Base-by-base conservation (phyloP, 2,329 filamentous ascomycete species). In the Venturia effusa region DNA sequence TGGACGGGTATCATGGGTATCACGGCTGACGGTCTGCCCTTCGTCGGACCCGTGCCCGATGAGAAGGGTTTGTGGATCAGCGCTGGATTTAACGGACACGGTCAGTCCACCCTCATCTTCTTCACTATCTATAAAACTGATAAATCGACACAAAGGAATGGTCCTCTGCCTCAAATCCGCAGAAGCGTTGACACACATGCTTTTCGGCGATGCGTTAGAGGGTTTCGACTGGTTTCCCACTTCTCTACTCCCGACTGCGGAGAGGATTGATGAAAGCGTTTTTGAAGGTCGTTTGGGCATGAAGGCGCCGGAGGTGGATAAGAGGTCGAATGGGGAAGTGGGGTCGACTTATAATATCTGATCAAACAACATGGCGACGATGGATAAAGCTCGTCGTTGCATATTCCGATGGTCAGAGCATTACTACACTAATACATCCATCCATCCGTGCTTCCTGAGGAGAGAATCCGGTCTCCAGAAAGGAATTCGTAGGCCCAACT, bases 1-100 rank as follows among this genome's bases (percentile, higher is more conserved):
- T 93, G 89, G 89, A 89, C 88, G 1, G 89, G 89, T 0, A 88
- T 92, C 68, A 92, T 92, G 89, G 89, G 87, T 0, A 92, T 85
- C 73, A 86, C 83, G 34, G 77, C 84, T 6, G 89, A 92, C 71
- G 77, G 81, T 0, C 73, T 81, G 61, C 88, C 89, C 0, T 91
- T 86, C 85, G 86, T 92, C 2, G 89, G 89, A 0, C 74, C 76
- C 15, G 82, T 92, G 22, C 85, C 86, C 0, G 74, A 72, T 2
- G 83, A 81, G 24, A 77, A 74, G 27, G 85, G 86, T 0, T 67
- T 90, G 62, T 90, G 80, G 77, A 67, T 90, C 13, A 82, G 81
- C 66, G 87, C 81, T 1, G 88, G 86, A 3, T 90, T 88, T 69
- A 88, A 86, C 6, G 74, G 79, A 0, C 89, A 92, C 72, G 89